Base-by-base conservation (phyloP, 2,329 filamentous ascomycete genomes). In the Ophiostoma pallidulum region DNA sequence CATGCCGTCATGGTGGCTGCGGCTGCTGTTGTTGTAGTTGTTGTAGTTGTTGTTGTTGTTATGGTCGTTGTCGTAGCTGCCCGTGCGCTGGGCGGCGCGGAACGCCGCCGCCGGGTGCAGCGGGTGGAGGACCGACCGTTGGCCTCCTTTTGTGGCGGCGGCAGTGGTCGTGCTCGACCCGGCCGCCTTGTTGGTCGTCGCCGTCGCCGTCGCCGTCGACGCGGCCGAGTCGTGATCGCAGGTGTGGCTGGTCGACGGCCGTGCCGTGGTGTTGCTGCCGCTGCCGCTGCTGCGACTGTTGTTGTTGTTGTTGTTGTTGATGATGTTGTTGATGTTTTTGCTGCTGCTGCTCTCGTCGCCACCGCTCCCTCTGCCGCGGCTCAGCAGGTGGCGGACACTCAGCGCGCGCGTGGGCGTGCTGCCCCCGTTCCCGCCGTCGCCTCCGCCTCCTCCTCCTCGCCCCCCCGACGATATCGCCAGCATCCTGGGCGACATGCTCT, bases 1-100 rank as follows among this genome's bases (percentile, higher is more conserved):
- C 16, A 41, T n/a, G 32, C 16, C 33, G 26, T 19, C 40, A 10
- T 29, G 40, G 5, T 29, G 40, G 10, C 40, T 42, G 31, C 12
- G 19, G 54, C 54, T 1, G 54, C 47, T 16, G 57, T 60, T 28
- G 57, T 24, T 31, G 50, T 38, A 32, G 37, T 53, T 4, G 48
- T 43, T 12, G 48, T 53, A 18, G 48, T 49, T 38, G 38, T 33
- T 48, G 10, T 36, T 44, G 41, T 38, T 44, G 28, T 50, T 51
- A 13, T 48, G 51, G 20, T 45, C 42, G 37, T 48, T 53, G 20
- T 46, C 37, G 24, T 39, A 45, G 47, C 47, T 53, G 41, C 46
- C 48, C 31, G 18, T 36, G 5, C 13, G 28, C 8, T 45, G 35
- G n/a, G n/a, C n/a, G n/a, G n/a, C n/a, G n/a, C n/a, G n/a, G n/a